Evolutionary conservation across 371 early-diverging fungal genomes (phyloP).

Genomic region (Apophysomyces elegans): DNA sequence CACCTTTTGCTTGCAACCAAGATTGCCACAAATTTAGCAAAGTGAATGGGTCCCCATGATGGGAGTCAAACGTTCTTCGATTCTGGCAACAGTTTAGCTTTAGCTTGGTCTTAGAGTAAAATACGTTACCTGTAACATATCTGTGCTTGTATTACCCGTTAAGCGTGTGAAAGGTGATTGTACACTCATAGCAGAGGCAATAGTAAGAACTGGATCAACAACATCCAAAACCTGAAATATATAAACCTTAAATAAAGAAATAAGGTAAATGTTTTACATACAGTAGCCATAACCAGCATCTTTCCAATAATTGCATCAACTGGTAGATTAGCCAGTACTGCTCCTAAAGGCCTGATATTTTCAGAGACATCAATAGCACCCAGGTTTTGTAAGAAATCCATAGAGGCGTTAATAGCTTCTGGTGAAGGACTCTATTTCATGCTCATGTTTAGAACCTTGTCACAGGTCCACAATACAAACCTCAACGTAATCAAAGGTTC

Average conservation of each 20-base stretch:
- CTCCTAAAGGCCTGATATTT: slow-evolving; percentile 82
- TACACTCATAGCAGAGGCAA: slow-evolving; percentile 79
- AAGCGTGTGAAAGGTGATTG: slow-evolving; percentile 70
- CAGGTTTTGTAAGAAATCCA: slow-evolving; percentile 61
- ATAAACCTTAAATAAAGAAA: neutral
- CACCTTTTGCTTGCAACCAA: slow-evolving; percentile 64
- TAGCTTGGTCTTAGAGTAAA: neutral
- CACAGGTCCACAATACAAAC: slow-evolving; percentile 13
- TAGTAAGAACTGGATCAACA: slow-evolving; percentile 80
- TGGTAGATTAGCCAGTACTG: slow-evolving; percentile 82
- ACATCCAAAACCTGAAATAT: slow-evolving; percentile 54
- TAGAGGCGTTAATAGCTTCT: slow-evolving; percentile 64
- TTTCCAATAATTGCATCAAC: slow-evolving; percentile 89
- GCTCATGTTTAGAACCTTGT: neutral
- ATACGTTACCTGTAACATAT: slow-evolving; percentile 39
- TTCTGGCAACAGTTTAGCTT: slow-evolving; percentile 35
- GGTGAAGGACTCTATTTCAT: slow-evolving; percentile 53
- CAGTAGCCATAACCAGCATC: slow-evolving; percentile 74
- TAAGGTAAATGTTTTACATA: slow-evolving; percentile 11
- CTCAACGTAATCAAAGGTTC: slow-evolving; percentile 61
- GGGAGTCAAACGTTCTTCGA: slow-evolving; percentile 53
- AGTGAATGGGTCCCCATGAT: slow-evolving; percentile 72
- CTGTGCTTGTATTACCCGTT: slow-evolving; percentile 42
- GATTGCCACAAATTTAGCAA: slow-evolving; percentile 65
- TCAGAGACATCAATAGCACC: slow-evolving; percentile 60